Evolutionary conservation across 257 asterid species (phyloP), one percentile per base, ranked within the genome.

Genomic region (Nicotiana undulata): DNA sequence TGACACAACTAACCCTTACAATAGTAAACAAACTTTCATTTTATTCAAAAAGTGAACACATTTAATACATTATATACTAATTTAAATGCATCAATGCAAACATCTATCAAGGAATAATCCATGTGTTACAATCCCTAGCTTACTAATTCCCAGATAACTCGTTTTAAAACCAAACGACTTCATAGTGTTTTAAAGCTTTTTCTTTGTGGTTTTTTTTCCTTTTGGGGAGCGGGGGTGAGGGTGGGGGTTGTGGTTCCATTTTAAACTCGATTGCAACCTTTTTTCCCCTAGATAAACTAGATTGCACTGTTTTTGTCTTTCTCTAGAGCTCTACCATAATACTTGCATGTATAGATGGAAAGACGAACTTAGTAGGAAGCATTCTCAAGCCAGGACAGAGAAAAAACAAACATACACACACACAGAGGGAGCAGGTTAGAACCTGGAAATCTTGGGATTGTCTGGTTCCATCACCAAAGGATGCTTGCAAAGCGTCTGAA

Each of bases 401-500:
- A 49, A 17, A 12, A 26, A 46, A 40, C 3, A 18, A 4, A 52
- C 44, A 32, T 4, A 26, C 8, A 18, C 11, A 16, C 8, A 40
- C 34, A 53, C 18, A 4, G 68, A 22, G 12, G 77, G 56, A 68
- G 56, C 58, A 37, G 58, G 22, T 44, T 70, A 44, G 77, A 60
- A 95, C 99, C 99, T 93, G 97, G 78, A 95, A 95, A 91, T 95
- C 99, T 84, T 92, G 98, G 56, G 99, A 91, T 79, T 88, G 88
- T 84, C 89, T 85, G 9, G 91, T 89, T 80, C 94, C 95, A 86
- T 93, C 95, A 65, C 96, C 97, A 83, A 95, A 93, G 75, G 99
- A 93, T 83, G 91, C 86, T 59, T 60, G 85, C 86, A 95, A 79
- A 75, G 99, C 98, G 85, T 95, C 99, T 82, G 99, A 87, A 78